phyloP scores from a whole-genome alignment of 495 filamentous ascomycete species.

The Cudoniella acicularis region DNA sequence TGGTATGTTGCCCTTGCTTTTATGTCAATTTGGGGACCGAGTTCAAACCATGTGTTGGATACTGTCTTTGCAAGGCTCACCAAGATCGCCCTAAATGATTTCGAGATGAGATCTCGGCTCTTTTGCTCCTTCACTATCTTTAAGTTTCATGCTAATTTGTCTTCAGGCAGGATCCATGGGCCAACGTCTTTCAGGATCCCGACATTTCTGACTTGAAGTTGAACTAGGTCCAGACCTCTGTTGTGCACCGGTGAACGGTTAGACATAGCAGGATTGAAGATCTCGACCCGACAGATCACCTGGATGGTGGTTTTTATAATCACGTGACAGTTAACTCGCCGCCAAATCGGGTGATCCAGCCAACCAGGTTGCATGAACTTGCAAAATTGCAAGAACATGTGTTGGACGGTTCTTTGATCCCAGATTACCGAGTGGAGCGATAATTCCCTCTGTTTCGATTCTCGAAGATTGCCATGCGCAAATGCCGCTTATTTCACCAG shows the following conservation, averaged over 20 bases:
- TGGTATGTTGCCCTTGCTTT: no score
- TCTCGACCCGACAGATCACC: background rate
- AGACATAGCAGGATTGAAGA: background rate
- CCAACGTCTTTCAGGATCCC: constrained; percentile 2
- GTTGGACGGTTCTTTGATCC: background rate
- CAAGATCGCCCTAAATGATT: no score
- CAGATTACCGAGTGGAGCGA: background rate
- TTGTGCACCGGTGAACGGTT: background rate
- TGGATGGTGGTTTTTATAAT: background rate
- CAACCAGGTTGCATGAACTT: background rate
- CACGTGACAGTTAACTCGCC: background rate
- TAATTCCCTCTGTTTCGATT: background rate
- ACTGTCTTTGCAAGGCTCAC: no score
- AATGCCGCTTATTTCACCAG: background rate
- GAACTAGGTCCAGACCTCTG: background rate
- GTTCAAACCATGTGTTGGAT: no score
- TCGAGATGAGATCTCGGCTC: no score
- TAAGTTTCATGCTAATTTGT: no score
- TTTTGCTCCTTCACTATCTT: no score
- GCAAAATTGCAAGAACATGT: background rate
- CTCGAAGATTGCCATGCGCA: background rate
- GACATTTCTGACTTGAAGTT: background rate
- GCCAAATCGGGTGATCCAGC: background rate
- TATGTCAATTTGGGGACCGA: no score
- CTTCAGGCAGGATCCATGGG: constrained; percentile 7